Base-by-base conservation (phyloP, 1,284 basidiomycete genomes). In the Chalciporus sp. region DNA sequence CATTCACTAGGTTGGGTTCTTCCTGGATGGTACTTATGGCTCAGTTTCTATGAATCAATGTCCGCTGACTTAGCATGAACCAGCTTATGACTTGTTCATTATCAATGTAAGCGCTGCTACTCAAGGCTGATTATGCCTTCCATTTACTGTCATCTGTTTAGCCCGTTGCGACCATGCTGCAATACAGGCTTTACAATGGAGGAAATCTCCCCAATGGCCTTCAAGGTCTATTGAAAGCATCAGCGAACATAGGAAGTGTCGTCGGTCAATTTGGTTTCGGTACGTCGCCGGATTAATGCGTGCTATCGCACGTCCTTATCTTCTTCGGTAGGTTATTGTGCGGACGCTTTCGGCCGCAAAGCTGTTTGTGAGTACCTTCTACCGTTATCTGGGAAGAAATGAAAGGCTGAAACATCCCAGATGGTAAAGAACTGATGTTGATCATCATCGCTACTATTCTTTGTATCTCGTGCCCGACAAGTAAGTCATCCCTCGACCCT, bases 401-500 rank as follows among this genome's bases (percentile, higher is more conserved):
- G 14, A 35, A 23, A 49, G 11, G 11, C 56, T 67, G 39, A 72
- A 12, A n/a, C 39, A 23, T 33, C 33, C 52, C 62, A 78, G 76
- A 92, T 62, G 90, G 89, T 39, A 89, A 91, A 65, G 90, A 92
- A 62, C 79, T 92, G 55, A 88, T 91, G 80, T 75, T 90, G 56
- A 88, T 90, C 63, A 88, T 89, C 64, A 61, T 89, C 51, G 85
- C 85, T 1, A 88, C 86, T 4, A 86, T 88, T 58, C 69, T 88
- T 49, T 78, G 74, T 26, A 72, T 87, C 50, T 74, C 74, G 9
- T 72, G 71, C 20, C 81, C 81, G 2, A 82, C 81, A 2, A 74
- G 77, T 75, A 31, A 28, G 70, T 56, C 39, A 17, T 16, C 7
- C 35, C n/a, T 17, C 19, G 11, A 11, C 31, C 29, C 7, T 9